Conservation (phyloP, 2,329 filamentous ascomycete species). For the Didymella sp. region DNA sequence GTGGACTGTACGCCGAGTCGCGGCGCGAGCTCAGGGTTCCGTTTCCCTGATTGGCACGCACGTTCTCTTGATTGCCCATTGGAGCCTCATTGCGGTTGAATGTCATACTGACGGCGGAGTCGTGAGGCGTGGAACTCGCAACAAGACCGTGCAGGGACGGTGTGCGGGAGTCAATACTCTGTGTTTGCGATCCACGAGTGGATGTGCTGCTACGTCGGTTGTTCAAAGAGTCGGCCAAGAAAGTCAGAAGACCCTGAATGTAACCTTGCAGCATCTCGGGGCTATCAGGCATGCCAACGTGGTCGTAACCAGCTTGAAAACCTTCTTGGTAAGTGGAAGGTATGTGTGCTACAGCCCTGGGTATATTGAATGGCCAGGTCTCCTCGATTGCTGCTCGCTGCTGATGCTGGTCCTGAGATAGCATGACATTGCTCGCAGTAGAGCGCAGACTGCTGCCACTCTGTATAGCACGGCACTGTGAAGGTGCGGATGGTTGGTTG, state of each 20-base stretch:
- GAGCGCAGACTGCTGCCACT: conserved; percentile 14
- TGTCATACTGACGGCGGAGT: conserved; percentile 40
- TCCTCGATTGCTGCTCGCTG: conserved; percentile 31
- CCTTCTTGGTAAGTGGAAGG: conserved; percentile 49
- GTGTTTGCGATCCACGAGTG: conserved; percentile 18
- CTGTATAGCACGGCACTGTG: conserved; percentile 18
- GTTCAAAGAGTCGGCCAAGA: conserved; percentile 39
- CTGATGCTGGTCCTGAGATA: conserved; percentile 21
- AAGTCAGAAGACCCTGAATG: conserved; percentile 42
- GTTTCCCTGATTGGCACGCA: conserved; percentile 25
- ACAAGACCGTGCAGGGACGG: conserved; percentile 39
- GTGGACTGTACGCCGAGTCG: conserved; percentile 26
- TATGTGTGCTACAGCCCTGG: conserved; percentile 30
- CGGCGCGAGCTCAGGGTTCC: conserved; percentile 18
- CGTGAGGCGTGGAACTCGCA: conserved; percentile 34
- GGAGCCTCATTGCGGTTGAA: conserved; percentile 28
- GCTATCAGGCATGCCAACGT: conserved; percentile 42
- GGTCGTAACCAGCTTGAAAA: conserved; percentile 48
- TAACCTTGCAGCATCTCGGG: conserved; percentile 46
- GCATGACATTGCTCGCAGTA: conserved; percentile 22
- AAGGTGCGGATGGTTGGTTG: conserved; percentile 8
- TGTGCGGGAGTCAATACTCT: conserved; percentile 22
- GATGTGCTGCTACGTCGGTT: conserved; percentile 23
- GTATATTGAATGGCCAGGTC: conserved; percentile 31
- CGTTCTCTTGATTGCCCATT: conserved; percentile 36